phyloP scores from a whole-genome alignment of 495 filamentous ascomycete genomes.

The Echria macrotheca region DNA sequence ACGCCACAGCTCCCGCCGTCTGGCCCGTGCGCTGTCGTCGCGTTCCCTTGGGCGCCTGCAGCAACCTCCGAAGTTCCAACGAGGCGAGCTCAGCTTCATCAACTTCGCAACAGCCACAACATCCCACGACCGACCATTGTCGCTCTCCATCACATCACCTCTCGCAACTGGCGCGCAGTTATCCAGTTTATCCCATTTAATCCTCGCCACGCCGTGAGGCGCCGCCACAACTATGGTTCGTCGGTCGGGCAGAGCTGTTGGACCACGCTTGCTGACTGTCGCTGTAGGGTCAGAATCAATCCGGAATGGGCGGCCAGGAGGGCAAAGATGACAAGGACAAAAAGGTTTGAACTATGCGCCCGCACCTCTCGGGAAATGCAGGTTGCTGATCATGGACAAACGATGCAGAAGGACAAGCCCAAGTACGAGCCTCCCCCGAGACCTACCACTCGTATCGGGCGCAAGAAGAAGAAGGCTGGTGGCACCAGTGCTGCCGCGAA shows the following conservation, averaged over 20 bases:
- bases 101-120: background rate
- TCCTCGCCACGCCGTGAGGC: too few relatives aligned
- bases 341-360: slow-evolving; percentile 68
- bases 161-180: background rate
- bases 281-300: slow-evolving; percentile 80
- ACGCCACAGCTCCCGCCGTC: background rate
- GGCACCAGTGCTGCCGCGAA: slow-evolving; percentile 92
- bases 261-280: too few relatives aligned
- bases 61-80: too few relatives aligned
- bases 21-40: slow-evolving; percentile 16
- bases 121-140: background rate
- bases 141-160: background rate
- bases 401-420: slow-evolving; percentile 88
- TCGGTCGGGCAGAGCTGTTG: background rate
- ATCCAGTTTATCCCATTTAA: too few relatives aligned
- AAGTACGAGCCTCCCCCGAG: slow-evolving; percentile 98
- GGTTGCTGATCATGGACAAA: slow-evolving; percentile 14
- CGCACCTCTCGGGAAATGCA: too few relatives aligned
- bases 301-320: slow-evolving; percentile 68
- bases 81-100: background rate
- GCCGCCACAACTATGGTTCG: slow-evolving; percentile 1
- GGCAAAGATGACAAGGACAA: slow-evolving; percentile 81
- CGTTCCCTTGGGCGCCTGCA: slow-evolving; percentile 23
- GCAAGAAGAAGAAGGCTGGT: slow-evolving; percentile 91
- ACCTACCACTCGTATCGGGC: slow-evolving; percentile 94